Base-by-base conservation (phyloP, 495 filamentous ascomycete species). In the Penicillium roqueforti region DNA sequence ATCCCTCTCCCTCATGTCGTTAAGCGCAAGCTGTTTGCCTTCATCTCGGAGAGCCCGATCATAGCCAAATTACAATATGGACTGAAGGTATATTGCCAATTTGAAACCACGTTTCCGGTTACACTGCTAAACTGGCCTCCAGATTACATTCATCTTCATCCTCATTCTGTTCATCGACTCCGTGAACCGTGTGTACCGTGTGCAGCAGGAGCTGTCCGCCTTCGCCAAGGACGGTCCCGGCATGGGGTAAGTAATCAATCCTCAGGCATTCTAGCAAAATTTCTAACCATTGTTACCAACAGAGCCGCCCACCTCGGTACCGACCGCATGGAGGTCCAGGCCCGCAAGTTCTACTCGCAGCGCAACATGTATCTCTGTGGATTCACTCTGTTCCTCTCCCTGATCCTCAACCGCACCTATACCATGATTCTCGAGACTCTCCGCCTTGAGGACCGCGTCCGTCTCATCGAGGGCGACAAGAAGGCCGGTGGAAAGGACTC, bases 361-460 rank as follows among this genome's bases (percentile, higher is more conserved):
- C 92, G 93, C 68, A 98, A 98, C 83, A 97, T 98, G 95, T 98
- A 98, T 77, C 91, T 98, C 51, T 97, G 95, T 75, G 93, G 93
- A 62, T 98, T 98, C 80, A 98, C 93, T 0, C 87, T 97, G 54
- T 98, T 98, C 85, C 85, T 98, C 51, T 97, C 92, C 34, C 79
- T 98, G 40, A 97, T 98, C 74, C 90, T 98, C 66, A 97, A 98
- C 83, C 92, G 95, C 67, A 97, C 95, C 62, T 97, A 97, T 79
- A 86, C 83, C 65, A 91, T 97, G 89, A 97, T 97, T 67, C 82
- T 97, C 47, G 93, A 98, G 58, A 82, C 88, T 9, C 84, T 98
- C 54, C 89, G 89, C 55, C 88, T 98, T 23, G 92, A 98, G 75
- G 89, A 93, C 75, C 88, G 87, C 73, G 78, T 96, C 60, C 95